Percentiles rank a stretch among this genome's conserved stretches.
phyloP scores from a whole-genome alignment of 1,139 yeast genomes.

The Yamadazyma triangularis region DNA sequence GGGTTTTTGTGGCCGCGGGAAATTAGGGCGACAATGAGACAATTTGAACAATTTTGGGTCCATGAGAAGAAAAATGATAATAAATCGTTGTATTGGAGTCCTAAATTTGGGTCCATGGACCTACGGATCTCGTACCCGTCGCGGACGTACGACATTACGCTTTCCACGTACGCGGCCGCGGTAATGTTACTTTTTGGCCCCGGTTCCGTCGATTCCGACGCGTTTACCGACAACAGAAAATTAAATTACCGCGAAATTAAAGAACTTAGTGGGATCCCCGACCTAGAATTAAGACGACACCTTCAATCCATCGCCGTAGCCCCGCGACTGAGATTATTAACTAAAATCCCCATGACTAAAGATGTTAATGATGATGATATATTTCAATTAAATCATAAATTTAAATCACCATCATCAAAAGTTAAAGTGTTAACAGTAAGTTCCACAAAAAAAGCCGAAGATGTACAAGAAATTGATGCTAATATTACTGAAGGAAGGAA shows the following conservation, averaged over 20 bases:
- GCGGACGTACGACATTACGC: constrained; percentile 70
- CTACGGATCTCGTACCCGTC: constrained; percentile 63
- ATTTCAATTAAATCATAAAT: constrained; percentile 66
- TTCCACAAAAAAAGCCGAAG: constrained; percentile 22
- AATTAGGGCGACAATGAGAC: constrained; percentile 22
- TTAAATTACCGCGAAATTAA: constrained; percentile 56
- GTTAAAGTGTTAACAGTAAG: constrained; percentile 76
- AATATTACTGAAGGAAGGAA: constrained; percentile 42
- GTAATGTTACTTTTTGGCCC: constrained; percentile 71
- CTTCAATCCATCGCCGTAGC: constrained; percentile 84
- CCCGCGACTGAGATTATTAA: constrained; percentile 68
- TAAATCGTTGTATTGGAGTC: constrained; percentile 80
- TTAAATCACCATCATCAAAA: constrained; percentile 66
- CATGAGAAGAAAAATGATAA: no score
- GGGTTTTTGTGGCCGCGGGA: neutral
- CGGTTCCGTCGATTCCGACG: constrained; percentile 3
- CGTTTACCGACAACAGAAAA: constrained; percentile 37
- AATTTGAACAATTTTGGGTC: constrained; percentile 52
- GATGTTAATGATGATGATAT: constrained; percentile 62
- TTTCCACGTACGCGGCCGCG: constrained; percentile 78
- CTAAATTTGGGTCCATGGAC: constrained; percentile 78
- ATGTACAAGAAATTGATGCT: constrained; percentile 29
- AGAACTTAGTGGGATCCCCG: constrained; percentile 69
- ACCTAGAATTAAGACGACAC: constrained; percentile 67
- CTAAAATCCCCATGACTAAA: constrained; percentile 70